Conservation (phyloP, 768 basidiomycete genomes). For the Kondoa malvinella region DNA sequence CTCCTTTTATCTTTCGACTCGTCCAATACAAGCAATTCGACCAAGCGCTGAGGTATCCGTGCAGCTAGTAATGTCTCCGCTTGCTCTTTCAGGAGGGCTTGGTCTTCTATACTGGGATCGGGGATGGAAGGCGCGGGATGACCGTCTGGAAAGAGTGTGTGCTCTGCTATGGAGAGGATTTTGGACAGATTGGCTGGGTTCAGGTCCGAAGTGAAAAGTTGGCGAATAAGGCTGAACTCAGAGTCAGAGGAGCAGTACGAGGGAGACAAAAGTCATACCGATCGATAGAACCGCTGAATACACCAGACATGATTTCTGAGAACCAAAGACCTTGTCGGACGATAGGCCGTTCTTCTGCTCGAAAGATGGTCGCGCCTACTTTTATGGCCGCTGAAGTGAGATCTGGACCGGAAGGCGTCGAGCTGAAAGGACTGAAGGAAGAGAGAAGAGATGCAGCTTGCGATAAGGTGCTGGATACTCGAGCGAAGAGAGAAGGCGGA, state of each 20-base stretch:
- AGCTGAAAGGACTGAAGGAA: not conserved
- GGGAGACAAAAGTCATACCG: slow-evolving; percentile 34
- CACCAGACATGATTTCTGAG: not conserved
- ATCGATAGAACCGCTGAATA: slow-evolving; percentile 10
- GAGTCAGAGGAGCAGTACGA: slow-evolving; percentile 41
- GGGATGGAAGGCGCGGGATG: slow-evolving; percentile 57
- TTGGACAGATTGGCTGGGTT: slow-evolving; percentile 42
- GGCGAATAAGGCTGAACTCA: slow-evolving; percentile 49
- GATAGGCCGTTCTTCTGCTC: not conserved
- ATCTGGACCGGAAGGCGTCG: not conserved
- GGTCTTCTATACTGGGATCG: slow-evolving; percentile 64
- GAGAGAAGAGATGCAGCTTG: not conserved
- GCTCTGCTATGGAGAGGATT: slow-evolving; percentile 44
- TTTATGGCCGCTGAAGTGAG: not conserved
- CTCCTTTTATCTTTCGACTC: not conserved
- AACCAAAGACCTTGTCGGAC: slow-evolving; percentile 7
- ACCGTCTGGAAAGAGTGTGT: slow-evolving; percentile 64
- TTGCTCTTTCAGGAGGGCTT: slow-evolving; percentile 40
- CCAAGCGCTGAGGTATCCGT: slow-evolving; percentile 34
- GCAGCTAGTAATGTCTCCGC: slow-evolving; percentile 36
- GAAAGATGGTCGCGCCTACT: not conserved
- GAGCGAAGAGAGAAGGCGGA: not conserved
- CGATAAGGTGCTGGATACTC: not conserved
- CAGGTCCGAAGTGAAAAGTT: slow-evolving; percentile 45
- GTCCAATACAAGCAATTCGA: slow-evolving; percentile 26